These are phyloP conservation scores for Trypanosoma scelopori DNA, from an alignment of 208 protist genomes.

Conservation along the genomic window DNA sequence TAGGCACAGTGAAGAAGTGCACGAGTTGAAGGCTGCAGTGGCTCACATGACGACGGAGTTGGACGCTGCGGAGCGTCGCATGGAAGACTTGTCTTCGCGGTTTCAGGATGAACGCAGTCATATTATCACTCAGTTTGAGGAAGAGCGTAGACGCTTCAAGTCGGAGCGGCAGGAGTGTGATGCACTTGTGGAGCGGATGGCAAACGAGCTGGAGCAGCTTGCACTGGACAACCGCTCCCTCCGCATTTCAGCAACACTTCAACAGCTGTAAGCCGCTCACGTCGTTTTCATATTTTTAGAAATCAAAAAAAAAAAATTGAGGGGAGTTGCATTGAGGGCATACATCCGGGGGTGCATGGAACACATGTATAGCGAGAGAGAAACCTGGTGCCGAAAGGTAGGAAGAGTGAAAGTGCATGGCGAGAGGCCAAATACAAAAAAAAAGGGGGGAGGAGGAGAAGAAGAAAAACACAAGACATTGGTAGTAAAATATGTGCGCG, in stretches of 20 bases:
- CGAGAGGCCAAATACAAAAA: no score
- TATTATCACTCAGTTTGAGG: constrained; percentile 43
- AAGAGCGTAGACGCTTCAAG: constrained; percentile 40
- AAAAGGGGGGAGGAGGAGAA: no score
- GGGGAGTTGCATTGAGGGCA: no score
- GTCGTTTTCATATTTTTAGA: no score
- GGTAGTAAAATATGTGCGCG: no score
- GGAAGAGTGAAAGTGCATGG: no score
- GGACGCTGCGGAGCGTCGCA: constrained; percentile 47
- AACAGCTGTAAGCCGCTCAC: constrained; percentile 5
- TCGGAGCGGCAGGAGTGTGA: constrained; percentile 61
- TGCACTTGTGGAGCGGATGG: constrained; percentile 50
- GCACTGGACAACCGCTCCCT: constrained; percentile 25
- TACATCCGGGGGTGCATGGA: no score
- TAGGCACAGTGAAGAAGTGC: constrained; percentile 25
- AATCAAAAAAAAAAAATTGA: no score
- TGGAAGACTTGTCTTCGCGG: constrained; percentile 39
- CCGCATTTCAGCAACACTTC: constrained; percentile 15
- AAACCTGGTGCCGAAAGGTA: no score
- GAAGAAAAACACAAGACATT: not conserved
- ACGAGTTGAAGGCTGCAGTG: constrained; percentile 38
- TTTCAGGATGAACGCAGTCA: constrained; percentile 48
- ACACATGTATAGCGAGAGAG: not conserved
- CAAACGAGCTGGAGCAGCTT: constrained; percentile 44
- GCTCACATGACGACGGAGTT: constrained; percentile 40